These are phyloP conservation scores for Emericellopsis cladophorae DNA, from an alignment of 2,329 filamentous ascomycete species.

Conservation along the genomic window DNA sequence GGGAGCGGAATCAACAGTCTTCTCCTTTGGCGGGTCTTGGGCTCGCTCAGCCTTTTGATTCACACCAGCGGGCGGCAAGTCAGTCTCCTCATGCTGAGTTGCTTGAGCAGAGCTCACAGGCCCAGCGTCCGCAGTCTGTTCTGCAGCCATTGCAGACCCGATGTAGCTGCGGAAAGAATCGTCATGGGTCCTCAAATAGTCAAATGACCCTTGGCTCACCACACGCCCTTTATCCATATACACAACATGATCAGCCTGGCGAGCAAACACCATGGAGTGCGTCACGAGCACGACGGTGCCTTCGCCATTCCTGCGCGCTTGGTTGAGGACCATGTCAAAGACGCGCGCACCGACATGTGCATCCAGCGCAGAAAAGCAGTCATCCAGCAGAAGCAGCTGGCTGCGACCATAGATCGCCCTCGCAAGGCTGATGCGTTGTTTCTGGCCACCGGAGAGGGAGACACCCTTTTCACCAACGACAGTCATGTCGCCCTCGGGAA, in stretches of 20 bases:
- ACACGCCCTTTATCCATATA: slow-evolving; percentile 56
- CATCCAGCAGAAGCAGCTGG: slow-evolving; percentile 70
- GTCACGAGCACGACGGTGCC: slow-evolving; percentile 11
- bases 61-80: background rate
- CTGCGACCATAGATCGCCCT: slow-evolving; percentile 79
- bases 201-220: slow-evolving; percentile 48
- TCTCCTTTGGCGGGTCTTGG: no score
- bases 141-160: no score
- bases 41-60: background rate
- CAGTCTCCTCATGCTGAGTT: no score
- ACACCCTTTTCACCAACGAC: slow-evolving; percentile 86
- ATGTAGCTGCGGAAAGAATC: no score
- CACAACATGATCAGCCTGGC: slow-evolving; percentile 52
- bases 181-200: no score
- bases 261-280: slow-evolving; percentile 41
- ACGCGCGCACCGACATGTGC: slow-evolving; percentile 6
- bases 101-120: no score
- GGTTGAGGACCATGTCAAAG: slow-evolving; percentile 8
- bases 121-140: no score
- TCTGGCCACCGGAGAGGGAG: slow-evolving; percentile 80
- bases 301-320: slow-evolving; percentile 5
- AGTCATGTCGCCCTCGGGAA: slow-evolving; percentile 76
- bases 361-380: slow-evolving; percentile 61
- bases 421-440: slow-evolving; percentile 84
- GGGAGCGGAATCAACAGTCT: no score